These are phyloP conservation scores for Nephelium lappaceum DNA, from an alignment of 345 rosid genomes.

Conservation along the genomic window DNA sequence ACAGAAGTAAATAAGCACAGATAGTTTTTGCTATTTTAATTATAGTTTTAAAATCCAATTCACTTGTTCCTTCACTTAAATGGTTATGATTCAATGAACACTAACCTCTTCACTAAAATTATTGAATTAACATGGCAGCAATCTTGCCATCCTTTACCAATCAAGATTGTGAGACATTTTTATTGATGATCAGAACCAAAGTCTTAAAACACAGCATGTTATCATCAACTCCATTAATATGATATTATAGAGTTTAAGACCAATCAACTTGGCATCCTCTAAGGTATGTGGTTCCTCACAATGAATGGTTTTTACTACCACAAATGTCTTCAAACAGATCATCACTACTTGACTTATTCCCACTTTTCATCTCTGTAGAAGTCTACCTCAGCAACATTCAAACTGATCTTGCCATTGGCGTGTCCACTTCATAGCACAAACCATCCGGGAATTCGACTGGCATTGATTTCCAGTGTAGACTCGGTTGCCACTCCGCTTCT, in stretches of 20 bases:
- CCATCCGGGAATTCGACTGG: conserved; percentile 54
- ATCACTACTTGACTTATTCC: conserved; percentile 16
- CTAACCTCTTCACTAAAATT: too few relatives aligned
- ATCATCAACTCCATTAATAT: too few relatives aligned
- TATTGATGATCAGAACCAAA: not conserved
- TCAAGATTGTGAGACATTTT: not conserved
- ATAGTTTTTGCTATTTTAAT: too few relatives aligned
- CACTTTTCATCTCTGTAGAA: not conserved
- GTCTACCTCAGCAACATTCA: conserved; percentile 19
- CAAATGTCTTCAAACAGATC: too few relatives aligned
- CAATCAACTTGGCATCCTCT: too few relatives aligned
- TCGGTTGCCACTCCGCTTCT: conserved; percentile 80
- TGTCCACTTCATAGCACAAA: conserved; percentile 28
- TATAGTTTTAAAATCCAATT: too few relatives aligned
- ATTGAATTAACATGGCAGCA: not conserved
- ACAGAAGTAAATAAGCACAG: too few relatives aligned
- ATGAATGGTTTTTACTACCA: too few relatives aligned
- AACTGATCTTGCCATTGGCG: conserved; percentile 11
- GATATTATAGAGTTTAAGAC: too few relatives aligned
- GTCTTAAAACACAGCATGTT: not conserved
- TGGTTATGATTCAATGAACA: too few relatives aligned
- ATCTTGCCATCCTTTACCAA: not conserved
- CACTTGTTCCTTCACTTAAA: too few relatives aligned
- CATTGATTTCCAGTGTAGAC: conserved; percentile 59
- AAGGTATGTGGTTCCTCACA: too few relatives aligned